Base-by-base conservation (phyloP, 257 asterid genomes). In the Solanum ahanhuiri region DNA sequence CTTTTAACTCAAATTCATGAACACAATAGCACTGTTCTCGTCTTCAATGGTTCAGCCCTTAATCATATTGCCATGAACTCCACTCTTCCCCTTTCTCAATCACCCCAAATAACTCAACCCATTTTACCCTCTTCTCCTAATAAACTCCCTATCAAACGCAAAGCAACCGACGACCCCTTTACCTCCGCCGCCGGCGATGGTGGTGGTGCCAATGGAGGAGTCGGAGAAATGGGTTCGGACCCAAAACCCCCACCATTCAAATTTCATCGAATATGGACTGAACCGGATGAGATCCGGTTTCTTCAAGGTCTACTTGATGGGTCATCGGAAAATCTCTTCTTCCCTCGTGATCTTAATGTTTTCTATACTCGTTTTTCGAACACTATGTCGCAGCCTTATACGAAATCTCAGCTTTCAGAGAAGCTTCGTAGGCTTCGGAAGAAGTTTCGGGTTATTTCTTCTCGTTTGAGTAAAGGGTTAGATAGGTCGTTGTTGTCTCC, bases 81-180 rank as follows among this genome's bases (percentile, higher is more conserved):
- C 93, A 89, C 93, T 92, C 87, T 31, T 51, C 23, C 66, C 84
- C 63, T 86, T 15, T 87, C 85, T 85, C 89, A 85, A 69, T 64
- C 91, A 60, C 88, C 81, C 34, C 15, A 64, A 9, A 58, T 14
- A 41, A 71, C 43, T 82, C 58, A 23, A 71, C 15, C 84, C 76
- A 69, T 84, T 85, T 43, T 73, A 17, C 39, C 90, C 45, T 87
- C 90, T 83, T 87, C 93, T 70, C 87, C 95, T 64, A 18, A 18
- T 57, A 94, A 95, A 89, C 98, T 95, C 86, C 98, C 98, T 72
- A 71, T 95, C 91, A 95, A 95, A 89, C 98, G 98, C 87, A 94
- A 92, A 91, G 90, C 88, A 91, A 93, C 93, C 12, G 67, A 86
- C 22, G 54, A 35, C 37, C 63, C 71, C 18, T 76, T 69, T 25